A percentile compares a stretch with the other conserved stretches of the same genome.
phyloP scores from a whole-genome alignment of 2,329 filamentous ascomycete genomes.

The Ploettnerulaceae sp. region DNA sequence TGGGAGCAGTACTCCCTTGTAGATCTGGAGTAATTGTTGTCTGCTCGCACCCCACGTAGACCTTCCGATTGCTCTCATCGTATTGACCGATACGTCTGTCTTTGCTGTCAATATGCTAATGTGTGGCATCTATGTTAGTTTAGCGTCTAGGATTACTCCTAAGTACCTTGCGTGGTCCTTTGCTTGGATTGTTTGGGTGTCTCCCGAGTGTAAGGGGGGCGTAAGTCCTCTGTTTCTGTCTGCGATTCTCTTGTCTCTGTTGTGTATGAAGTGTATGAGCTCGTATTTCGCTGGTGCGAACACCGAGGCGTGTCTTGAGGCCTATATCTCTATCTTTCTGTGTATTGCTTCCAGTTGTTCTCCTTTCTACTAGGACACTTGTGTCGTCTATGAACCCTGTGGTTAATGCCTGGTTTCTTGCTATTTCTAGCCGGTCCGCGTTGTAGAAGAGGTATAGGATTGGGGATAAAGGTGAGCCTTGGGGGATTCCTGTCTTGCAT shows the following conservation, averaged over 20 bases:
- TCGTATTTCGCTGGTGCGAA: slow-evolving; percentile 1
- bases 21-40: slow-evolving; percentile 8
- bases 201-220: not conserved
- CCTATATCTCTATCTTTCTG: too few species aligned
- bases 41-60: slow-evolving; percentile 8
- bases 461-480: too few species aligned
- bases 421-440: too few species aligned
- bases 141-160: slow-evolving; percentile 1
- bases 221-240: slow-evolving; percentile 1
- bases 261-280: slow-evolving; percentile 4
- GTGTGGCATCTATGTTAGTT: not conserved
- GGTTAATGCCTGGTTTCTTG: too few species aligned
- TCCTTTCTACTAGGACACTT: not conserved
- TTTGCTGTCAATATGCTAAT: slow-evolving; percentile 3
- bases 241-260: slow-evolving; percentile 1
- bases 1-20: slow-evolving; percentile 27
- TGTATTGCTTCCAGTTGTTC: slow-evolving; percentile 1
- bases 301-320: slow-evolving; percentile 4
- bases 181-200: not conserved
- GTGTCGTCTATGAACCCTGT: not conserved
- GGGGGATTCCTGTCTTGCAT: too few species aligned
- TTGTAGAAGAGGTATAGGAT: too few species aligned
- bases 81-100: slow-evolving; percentile 6
- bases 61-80: slow-evolving; percentile 6
- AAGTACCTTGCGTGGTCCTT: not conserved